These are phyloP conservation scores for Hevea brasiliensis DNA, from an alignment of 345 rosid species.

Conservation along the genomic window DNA sequence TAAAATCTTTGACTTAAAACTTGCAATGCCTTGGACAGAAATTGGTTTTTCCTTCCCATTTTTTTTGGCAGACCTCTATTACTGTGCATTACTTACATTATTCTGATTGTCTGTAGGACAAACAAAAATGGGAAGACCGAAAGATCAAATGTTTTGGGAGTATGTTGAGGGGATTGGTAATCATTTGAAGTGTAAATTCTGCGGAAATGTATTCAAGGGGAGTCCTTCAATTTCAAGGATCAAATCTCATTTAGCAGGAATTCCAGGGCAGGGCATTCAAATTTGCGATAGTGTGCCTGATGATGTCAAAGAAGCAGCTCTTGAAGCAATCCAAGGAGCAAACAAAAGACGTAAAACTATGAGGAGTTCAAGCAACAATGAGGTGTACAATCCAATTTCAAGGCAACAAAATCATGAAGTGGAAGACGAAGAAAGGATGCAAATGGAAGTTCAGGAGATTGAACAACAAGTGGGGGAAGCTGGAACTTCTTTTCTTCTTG, in stretches of 20 bases:
- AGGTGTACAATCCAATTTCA: not conserved
- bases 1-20: no score
- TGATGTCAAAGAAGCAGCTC: not conserved
- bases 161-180: not conserved
- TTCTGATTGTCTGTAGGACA: no score
- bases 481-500: not conserved
- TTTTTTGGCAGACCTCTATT: no score
- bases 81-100: no score
- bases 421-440: not conserved
- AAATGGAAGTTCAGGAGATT: not conserved
- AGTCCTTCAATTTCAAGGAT: constrained; percentile 2
- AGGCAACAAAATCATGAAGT: not conserved
- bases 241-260: not conserved
- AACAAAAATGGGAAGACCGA: no score
- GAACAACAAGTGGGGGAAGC: not conserved
- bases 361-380: not conserved
- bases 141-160: not conserved
- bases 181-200: not conserved
- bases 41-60: no score
- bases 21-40: no score
- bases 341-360: not conserved
- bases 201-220: not conserved
- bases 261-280: not conserved
- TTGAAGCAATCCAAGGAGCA: not conserved
- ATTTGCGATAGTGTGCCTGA: not conserved